Conservation (phyloP, 306 rosid genomes). For the Vigna nakashimae region DNA sequence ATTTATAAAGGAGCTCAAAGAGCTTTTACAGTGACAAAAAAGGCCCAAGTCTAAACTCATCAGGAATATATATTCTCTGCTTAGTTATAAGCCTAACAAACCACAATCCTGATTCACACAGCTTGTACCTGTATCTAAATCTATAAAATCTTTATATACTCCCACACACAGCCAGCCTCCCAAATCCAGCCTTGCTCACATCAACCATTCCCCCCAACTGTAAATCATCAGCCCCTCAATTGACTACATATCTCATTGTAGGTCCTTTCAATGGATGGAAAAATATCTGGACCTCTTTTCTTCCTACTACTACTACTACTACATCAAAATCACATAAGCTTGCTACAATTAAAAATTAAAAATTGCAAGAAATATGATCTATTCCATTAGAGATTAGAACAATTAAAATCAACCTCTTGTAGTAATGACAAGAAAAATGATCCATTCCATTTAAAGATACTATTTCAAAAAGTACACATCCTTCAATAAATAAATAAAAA, state of each 20-base stretch:
- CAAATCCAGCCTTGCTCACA: not conserved
- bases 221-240: conserved; percentile 1
- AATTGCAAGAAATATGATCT: too few species aligned
- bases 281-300: not conserved
- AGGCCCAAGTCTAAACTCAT: not conserved
- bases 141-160: not conserved
- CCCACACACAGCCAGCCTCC: not conserved
- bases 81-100: not conserved
- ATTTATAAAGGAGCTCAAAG: conserved; percentile 5
- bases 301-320: not conserved
- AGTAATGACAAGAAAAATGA: not conserved
- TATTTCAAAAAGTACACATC: not conserved
- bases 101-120: not conserved
- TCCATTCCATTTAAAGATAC: not conserved
- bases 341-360: not conserved
- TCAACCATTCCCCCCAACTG: conserved; percentile 13
- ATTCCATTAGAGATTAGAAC: not conserved
- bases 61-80: not conserved
- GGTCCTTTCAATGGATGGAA: not conserved
- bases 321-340: not conserved
- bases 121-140: too few species aligned
- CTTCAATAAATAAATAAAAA: not conserved
- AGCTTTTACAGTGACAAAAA: conserved; percentile 3
- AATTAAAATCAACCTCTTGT: not conserved
- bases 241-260: not conserved